These are phyloP conservation scores for Globisporangium orthogonon DNA, from an alignment of 352 stramenopile genomes.

Conservation along the genomic window DNA sequence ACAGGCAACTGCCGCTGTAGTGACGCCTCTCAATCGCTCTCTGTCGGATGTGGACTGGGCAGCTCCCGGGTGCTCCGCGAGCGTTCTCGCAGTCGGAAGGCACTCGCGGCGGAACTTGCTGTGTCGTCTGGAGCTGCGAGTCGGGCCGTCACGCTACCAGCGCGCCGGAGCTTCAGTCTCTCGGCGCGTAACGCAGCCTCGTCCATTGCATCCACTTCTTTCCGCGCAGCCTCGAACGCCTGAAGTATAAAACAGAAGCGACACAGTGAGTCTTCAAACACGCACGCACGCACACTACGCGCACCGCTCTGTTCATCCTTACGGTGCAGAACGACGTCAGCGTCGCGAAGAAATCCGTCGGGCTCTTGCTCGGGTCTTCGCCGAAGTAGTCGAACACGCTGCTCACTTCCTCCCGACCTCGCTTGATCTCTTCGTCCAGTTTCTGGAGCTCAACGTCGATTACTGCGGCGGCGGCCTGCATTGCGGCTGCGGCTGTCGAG, in stretches of 20 bases:
- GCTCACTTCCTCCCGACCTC: constrained; percentile 45
- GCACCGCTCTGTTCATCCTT: not conserved
- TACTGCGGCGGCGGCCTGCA: constrained; percentile 24
- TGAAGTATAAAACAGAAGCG: constrained; percentile 2
- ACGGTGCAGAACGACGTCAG: constrained; percentile 67
- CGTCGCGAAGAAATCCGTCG: constrained; percentile 74
- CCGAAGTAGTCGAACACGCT: constrained; percentile 86
- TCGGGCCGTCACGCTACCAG: constrained; percentile 9
- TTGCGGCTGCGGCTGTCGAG: constrained; percentile 18
- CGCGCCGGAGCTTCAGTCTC: constrained; percentile 49
- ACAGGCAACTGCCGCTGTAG: too few species aligned
- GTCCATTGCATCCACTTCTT: constrained; percentile 65
- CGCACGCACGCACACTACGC: constrained; percentile 16
- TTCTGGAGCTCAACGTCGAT: constrained; percentile 43
- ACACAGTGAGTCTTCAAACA: not conserved
- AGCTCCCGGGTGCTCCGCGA: constrained; percentile 21
- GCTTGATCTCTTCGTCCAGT: constrained; percentile 28
- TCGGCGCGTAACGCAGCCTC: constrained; percentile 49
- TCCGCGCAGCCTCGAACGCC: constrained; percentile 57
- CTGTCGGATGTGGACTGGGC: not conserved
- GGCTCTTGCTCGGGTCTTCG: constrained; percentile 67
- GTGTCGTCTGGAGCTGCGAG: constrained; percentile 3
- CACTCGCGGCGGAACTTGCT: not conserved
- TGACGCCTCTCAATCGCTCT: not conserved
- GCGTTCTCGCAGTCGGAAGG: constrained; percentile 26